A percentile compares a stretch with the other conserved stretches of the same genome.
Evolutionary conservation across 306 rosid genomes (phyloP).

Genomic region (Prunus kanzakura): DNA sequence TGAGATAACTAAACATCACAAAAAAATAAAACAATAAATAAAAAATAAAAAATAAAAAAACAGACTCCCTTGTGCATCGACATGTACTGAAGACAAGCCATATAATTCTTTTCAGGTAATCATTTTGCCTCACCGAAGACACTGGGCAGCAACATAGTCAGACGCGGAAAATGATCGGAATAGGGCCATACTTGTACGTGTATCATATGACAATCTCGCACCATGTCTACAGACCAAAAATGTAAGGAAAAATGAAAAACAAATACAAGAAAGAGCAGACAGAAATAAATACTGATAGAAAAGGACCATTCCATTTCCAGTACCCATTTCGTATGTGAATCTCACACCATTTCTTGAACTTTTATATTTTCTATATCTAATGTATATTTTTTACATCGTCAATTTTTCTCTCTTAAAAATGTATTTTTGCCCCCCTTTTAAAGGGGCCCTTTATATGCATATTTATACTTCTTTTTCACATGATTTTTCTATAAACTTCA

Average conservation of each 20-base stretch:
- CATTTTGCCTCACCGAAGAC: constrained; percentile 61
- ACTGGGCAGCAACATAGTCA: constrained; percentile 81
- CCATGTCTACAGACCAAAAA: constrained; percentile 41
- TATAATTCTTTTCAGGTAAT: background rate
- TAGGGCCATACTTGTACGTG: constrained; percentile 77
- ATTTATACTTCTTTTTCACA: background rate
- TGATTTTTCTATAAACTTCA: background rate
- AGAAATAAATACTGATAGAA: background rate
- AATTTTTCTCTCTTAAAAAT: background rate
- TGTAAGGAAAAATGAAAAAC: background rate
- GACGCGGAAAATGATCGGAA: constrained; percentile 78
- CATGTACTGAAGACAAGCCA: background rate
- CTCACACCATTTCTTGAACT: background rate
- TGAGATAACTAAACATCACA: background rate
- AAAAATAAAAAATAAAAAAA: too few relatives aligned
- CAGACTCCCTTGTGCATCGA: constrained; percentile 4
- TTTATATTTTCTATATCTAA: background rate
- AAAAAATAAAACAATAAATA: background rate
- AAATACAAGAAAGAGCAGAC: background rate
- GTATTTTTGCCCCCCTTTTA: too few relatives aligned
- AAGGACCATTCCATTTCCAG: background rate
- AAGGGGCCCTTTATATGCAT: background rate
- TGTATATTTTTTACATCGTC: background rate
- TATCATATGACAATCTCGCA: constrained; percentile 56
- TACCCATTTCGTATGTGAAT: background rate